Percentiles rank a stretch among this genome's conserved stretches.
phyloP scores from a whole-genome alignment of 345 rosid species.

The Pistacia atlantica region DNA sequence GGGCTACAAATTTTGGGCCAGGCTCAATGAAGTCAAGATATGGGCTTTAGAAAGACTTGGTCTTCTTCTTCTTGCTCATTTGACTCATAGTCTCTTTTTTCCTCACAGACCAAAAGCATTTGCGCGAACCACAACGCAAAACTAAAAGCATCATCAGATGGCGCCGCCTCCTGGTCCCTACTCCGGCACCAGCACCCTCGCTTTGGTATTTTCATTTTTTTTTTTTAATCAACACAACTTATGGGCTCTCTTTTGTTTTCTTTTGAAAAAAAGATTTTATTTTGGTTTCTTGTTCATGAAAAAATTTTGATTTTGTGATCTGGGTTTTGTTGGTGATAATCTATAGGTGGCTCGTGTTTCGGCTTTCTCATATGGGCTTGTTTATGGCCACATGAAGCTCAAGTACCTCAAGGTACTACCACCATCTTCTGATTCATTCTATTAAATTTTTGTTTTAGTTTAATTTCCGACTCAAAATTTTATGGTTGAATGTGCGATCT shows the following conservation, averaged over 20 bases:
- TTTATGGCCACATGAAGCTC: constrained; percentile 82
- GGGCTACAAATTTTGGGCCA: too few species aligned
- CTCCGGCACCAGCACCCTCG: constrained; percentile 88
- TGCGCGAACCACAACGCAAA: not conserved
- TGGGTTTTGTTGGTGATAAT: constrained; percentile 2
- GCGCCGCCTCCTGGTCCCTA: constrained; percentile 81
- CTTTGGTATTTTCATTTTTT: constrained; percentile 44
- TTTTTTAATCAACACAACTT: not conserved
- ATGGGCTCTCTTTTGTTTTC: not conserved
- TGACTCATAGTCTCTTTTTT: too few species aligned
- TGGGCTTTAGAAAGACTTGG: too few species aligned
- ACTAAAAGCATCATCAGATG: constrained; percentile 35
- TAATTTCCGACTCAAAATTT: not conserved
- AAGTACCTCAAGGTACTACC: constrained; percentile 70
- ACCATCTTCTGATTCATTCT: not conserved
- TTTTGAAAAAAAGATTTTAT: not conserved
- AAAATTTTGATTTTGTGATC: not conserved
- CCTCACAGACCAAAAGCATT: not conserved
- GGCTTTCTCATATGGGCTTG: constrained; percentile 70
- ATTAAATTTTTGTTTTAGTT: not conserved
- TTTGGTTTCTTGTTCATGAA: not conserved
- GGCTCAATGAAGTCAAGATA: too few species aligned
- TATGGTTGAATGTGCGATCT: not conserved
- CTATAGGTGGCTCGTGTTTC: constrained; percentile 88
- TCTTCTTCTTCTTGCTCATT: not conserved